A percentile compares a stretch with the other conserved stretches of the same genome.
Evolutionary conservation across 2,329 filamentous ascomycete species (phyloP).

Genomic region (Fusarium temperatum): DNA sequence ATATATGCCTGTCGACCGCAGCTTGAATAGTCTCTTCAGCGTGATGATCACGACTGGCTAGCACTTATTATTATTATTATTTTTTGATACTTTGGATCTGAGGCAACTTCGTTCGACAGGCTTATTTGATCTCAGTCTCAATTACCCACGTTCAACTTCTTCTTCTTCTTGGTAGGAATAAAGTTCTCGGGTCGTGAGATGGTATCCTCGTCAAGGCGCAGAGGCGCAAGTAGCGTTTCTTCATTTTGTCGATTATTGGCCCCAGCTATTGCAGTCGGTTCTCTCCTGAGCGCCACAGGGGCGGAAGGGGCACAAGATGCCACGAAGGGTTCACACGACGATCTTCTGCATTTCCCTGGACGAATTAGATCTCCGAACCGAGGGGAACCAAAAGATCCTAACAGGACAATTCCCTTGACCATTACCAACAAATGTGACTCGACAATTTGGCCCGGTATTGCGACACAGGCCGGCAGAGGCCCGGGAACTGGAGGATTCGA

Average conservation of each 20-base stretch:
- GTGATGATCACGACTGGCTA: conserved; percentile 20
- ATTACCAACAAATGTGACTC: conserved; percentile 78
- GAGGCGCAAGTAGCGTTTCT: conserved; percentile 20
- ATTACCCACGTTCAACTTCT: not conserved
- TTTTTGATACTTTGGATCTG: conserved; percentile 8
- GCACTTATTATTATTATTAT: not conserved
- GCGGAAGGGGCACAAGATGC: conserved; percentile 21
- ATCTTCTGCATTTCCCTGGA: conserved; percentile 41
- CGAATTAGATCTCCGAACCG: conserved; percentile 36
- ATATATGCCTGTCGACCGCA: conserved; percentile 9
- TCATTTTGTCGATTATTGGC: conserved; percentile 37
- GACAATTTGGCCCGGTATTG: conserved; percentile 79
- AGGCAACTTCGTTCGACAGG: not conserved
- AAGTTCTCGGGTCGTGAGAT: conserved; percentile 13
- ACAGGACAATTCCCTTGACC: conserved; percentile 63
- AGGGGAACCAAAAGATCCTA: conserved; percentile 36
- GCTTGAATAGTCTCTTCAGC: conserved; percentile 10
- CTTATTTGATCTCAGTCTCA: not conserved
- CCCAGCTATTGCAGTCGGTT: conserved; percentile 33
- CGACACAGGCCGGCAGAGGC: conserved; percentile 75
- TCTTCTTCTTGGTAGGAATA: not conserved
- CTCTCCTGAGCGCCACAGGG: conserved; percentile 24
- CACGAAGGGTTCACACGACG: conserved; percentile 40
- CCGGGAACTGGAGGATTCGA: conserved; percentile 75
- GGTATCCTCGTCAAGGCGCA: conserved; percentile 17